Base-by-base conservation (phyloP, 768 basidiomycete species). In the Tephrocybe sp. region DNA sequence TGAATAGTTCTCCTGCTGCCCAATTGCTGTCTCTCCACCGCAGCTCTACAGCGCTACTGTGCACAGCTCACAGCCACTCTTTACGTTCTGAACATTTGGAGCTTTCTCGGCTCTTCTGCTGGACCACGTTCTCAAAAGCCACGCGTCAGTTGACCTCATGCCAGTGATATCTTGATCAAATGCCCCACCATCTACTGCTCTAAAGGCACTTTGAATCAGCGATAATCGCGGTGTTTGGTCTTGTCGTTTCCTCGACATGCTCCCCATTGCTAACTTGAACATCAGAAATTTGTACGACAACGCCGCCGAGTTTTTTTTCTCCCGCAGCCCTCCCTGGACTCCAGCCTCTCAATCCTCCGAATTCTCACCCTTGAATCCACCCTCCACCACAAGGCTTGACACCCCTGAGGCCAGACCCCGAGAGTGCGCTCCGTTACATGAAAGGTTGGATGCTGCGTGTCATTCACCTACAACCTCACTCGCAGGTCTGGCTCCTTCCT, bases 251-350 rank as follows among this genome's bases (percentile, higher is more conserved):
- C 51, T 58, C 59, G 64, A 60, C 48, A 77, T 77, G 77, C 68
- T 75, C 57, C 70, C 76, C 61, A 65, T 71, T 63, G 70, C 74
- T 58, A 74, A 75, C 70, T 48, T 75, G 54, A 71, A 76, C 67
- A 73, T 79, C 68, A 67, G 57, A 64, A 58, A 56, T 59, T 66
- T 81, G 60, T 78, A 80, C 71, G 71, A 77, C 64, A 73, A 75
- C 37, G 80, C 83, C 42, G 74, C 81, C 73, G 81, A 81, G 63
- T 83, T 80, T 73, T 77, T 85, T 58, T 68, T 76, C 54, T 72
- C 77, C 49, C 76, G 71, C 48, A 72, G 64, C 54, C 72, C 75
- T 26, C 57, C 69, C 33, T 66, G 68, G 45, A 65, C 70, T 26
- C 58, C 59, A 17, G 57, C 45, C 45, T 59, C 66, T 17, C 59